Percentiles rank a stretch among this genome's conserved stretches.
Evolutionary conservation across 495 filamentous ascomycete species (phyloP).

Genomic region (Platismatia glauca): DNA sequence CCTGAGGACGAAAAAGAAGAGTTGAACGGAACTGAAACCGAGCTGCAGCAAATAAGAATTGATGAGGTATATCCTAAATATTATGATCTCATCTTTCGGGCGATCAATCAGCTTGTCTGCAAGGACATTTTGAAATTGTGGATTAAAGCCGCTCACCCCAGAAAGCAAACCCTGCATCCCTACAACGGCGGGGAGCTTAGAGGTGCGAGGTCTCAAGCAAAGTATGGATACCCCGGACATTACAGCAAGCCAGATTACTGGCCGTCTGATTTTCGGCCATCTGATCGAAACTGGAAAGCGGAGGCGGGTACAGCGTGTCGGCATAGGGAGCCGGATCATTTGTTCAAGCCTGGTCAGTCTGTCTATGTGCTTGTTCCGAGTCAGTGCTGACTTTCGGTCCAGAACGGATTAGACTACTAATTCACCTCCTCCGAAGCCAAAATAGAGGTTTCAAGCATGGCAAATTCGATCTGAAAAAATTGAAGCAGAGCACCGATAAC

Average conservation of each 20-base stretch:
- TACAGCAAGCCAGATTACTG: constrained; percentile 71
- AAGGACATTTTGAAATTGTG: constrained; percentile 16
- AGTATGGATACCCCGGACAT: constrained; percentile 30
- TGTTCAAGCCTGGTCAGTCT: constrained; percentile 61
- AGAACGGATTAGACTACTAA: constrained; percentile 17
- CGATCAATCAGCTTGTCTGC: constrained; percentile 33
- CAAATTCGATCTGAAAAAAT: constrained; percentile 10
- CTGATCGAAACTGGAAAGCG: constrained; percentile 25
- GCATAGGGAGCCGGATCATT: constrained; percentile 81
- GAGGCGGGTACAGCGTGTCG: constrained; percentile 28
- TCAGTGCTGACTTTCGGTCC: not conserved
- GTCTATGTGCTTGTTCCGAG: not conserved
- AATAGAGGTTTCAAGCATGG: not conserved
- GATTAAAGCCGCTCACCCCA: constrained; percentile 16
- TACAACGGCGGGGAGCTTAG: constrained; percentile 52
- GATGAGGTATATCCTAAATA: not conserved
- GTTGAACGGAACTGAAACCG: not conserved
- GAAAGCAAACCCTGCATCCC: constrained; percentile 60
- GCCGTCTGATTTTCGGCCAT: constrained; percentile 56
- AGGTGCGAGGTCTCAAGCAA: not conserved
- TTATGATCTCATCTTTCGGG: not conserved
- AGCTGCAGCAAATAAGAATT: not conserved
- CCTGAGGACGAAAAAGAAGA: not conserved
- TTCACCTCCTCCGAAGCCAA: constrained; percentile 7
- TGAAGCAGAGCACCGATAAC: constrained; percentile 11